Evolutionary conservation across 108 stramenopile genomes (phyloP), one percentile per base, ranked within the genome.

Genomic region (Fistulifera solaris): DNA sequence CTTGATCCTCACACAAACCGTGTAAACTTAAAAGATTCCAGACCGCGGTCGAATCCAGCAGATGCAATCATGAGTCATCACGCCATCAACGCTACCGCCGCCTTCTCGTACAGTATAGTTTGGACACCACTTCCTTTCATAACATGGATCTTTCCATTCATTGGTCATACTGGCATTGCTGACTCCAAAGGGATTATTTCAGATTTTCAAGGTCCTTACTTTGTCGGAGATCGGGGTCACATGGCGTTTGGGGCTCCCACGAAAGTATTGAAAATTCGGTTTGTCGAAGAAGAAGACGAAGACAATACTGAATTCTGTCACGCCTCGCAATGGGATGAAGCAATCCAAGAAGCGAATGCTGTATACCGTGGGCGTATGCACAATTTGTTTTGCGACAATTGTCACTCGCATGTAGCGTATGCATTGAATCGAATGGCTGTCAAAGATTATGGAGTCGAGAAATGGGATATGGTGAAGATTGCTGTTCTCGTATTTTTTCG

Each of bases 131-230:
- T 95, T n/a, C 90, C 85, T 10, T 75, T 75, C 19, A 83, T 98
- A n/a, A 95, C 97, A 1, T 87, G 83, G 74, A 22, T 94, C 16
- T 27, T 94, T 8, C 95, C 95, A 10, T 89, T 95, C 63, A 87
- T 97, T 55, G 97, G 97, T 13, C 98, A 99, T 61, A 78, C 92
- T 78, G 98, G 98, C 3, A 96, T 99, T 41, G 68, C 94, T 11
- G 85, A 93, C 38, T 78, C 81, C 12, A 46, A 57, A 0, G 97
- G 97, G 0, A 59, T 90, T 0, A 86, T 89, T 0, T 87, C 85
- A 45, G 98, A 98, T 65, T 99, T 97, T 72, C 95, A 92, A 53
- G 96, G 98, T 5, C 90, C 90, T 0, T 97, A 95, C 58, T 70
- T 65, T 18, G 90, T 99, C 12, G 93, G 87, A n/a, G 86, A 75